Percentiles rank a stretch among this genome's conserved stretches.
Evolutionary conservation across 2,329 filamentous ascomycete genomes (phyloP).

Genomic region (Paecilomyces formosus): DNA sequence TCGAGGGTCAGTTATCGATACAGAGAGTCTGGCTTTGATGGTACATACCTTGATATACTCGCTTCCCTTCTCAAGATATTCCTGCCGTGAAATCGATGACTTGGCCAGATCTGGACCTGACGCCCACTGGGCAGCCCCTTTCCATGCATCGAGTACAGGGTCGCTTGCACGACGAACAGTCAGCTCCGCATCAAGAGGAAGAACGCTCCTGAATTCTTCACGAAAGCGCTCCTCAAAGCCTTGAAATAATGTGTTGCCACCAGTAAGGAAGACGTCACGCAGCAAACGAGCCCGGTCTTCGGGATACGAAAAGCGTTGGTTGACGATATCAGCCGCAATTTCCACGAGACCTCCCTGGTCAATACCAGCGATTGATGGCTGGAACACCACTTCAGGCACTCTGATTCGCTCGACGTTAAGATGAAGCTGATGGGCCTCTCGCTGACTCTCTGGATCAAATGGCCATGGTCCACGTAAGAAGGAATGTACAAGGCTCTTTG

Average conservation of each 20-base stretch:
- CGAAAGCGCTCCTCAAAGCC: slow-evolving; percentile 79
- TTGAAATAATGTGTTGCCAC: slow-evolving; percentile 81
- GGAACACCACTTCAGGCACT: slow-evolving; percentile 87
- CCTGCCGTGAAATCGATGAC: slow-evolving; percentile 66
- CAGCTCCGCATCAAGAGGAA: slow-evolving; percentile 64
- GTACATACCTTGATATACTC: slow-evolving; percentile 77
- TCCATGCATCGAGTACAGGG: slow-evolving; percentile 83
- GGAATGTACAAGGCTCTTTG: slow-evolving; percentile 79
- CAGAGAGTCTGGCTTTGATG: not conserved
- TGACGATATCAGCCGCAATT: slow-evolving; percentile 83
- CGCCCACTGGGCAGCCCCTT: slow-evolving; percentile 82
- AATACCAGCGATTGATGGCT: slow-evolving; percentile 81
- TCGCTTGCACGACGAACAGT: slow-evolving; percentile 66
- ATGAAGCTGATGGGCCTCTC: slow-evolving; percentile 80
- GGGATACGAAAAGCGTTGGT: slow-evolving; percentile 60
- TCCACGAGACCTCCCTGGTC: slow-evolving; percentile 93
- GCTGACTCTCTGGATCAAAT: slow-evolving; percentile 71
- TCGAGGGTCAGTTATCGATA: not conserved
- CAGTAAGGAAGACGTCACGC: slow-evolving; percentile 84
- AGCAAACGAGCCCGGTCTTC: slow-evolving; percentile 62
- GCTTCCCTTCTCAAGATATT: slow-evolving; percentile 84
- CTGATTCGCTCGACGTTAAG: slow-evolving; percentile 95
- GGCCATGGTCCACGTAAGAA: slow-evolving; percentile 84
- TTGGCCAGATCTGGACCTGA: slow-evolving; percentile 48
- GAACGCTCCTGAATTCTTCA: slow-evolving; percentile 62